Evolutionary conservation across 768 basidiomycete species (phyloP).

Genomic region (Trametes gibbosa): DNA sequence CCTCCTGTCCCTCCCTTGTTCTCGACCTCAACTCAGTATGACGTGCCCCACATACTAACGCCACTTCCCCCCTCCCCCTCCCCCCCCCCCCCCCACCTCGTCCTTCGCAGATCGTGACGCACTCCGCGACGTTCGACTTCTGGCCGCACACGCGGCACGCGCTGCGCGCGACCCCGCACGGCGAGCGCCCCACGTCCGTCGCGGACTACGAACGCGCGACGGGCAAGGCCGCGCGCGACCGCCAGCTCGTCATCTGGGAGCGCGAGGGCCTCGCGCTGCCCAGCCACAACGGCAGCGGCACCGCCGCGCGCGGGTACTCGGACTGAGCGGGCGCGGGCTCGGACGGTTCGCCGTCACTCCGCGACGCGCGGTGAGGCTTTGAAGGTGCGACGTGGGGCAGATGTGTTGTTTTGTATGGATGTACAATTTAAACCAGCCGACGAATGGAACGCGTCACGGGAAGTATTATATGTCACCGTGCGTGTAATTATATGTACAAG

Average conservation of each 20-base stretch:
- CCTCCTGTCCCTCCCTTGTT: too few relatives aligned
- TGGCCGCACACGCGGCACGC: constrained; percentile 78
- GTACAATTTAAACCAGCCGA: too few relatives aligned
- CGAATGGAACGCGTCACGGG: too few relatives aligned
- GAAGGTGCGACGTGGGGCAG: too few relatives aligned
- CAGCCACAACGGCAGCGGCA: constrained; percentile 29
- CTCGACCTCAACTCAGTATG: too few relatives aligned
- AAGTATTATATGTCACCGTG: too few relatives aligned
- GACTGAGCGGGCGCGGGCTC: constrained; percentile 39
- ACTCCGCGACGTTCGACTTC: constrained; percentile 82
- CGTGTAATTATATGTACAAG: too few relatives aligned
- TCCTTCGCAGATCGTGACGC: constrained; percentile 56
- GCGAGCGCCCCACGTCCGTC: constrained; percentile 74
- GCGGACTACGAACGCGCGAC: constrained; percentile 61
- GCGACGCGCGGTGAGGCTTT: too few relatives aligned
- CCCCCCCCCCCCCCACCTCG: background rate
- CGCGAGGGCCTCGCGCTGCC: constrained; percentile 50
- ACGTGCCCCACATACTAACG: background rate
- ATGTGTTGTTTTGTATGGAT: too few relatives aligned
- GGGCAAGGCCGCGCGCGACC: constrained; percentile 70
- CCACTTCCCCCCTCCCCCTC: background rate
- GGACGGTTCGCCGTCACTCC: too few relatives aligned
- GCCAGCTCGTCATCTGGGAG: constrained; percentile 70
- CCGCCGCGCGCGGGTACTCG: constrained; percentile 52
- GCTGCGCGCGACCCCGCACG: constrained; percentile 78